Evolutionary conservation across 148 eudicot species (phyloP), one percentile per base, ranked within the genome.

Genomic region (Rhododendron mucronatum): DNA sequence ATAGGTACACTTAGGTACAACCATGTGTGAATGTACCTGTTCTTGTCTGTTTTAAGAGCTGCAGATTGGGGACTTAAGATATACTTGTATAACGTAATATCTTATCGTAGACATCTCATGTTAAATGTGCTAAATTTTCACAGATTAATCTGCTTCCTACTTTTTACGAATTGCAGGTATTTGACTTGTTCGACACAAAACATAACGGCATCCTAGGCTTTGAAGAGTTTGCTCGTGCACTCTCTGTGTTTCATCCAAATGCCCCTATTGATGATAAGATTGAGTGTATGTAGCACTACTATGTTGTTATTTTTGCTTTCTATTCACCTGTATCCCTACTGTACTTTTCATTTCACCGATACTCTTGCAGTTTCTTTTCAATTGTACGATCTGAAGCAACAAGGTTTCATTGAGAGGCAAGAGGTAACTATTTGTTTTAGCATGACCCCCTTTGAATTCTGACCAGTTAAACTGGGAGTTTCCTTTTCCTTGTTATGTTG

Each of bases 201-300:
- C 99, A 96, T 82, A 95, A 91, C 87, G 99, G 98, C 69, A 90
- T 92, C 69, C 87, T 96, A 87, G 99, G 93, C 74, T 96, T 96
- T 89, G 98, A 96, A 88, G 99, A 96, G 90, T 96, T 96, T 88
- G 97, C 98, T 88, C 96, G 96, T 83, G 98, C 97, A 15, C 99
- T 96, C 84, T 96, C 99, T 26, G 98, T 96, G 44, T 96, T 96
- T 86, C 97, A 95, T 90, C 99, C 99, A 79, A 93, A 92, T 88
- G 98, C 99, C 77, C 97, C 97, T 5, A 90, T 92, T 41, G 98
- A 95, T 21, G 97, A 95, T 79, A 96, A 96, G 91, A 96, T 96
- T 86, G 97, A 95, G 37, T 96, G 99, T 96, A 94, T 85, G 96
- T 69, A 74, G 63, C 39, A 26, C 44, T 88, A 16, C 69, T 69